A percentile compares a stretch with the other conserved stretches of the same genome.
Evolutionary conservation across 805 yeast genomes (phyloP).

Genomic region (Zygotorulaspora chibaensis): DNA sequence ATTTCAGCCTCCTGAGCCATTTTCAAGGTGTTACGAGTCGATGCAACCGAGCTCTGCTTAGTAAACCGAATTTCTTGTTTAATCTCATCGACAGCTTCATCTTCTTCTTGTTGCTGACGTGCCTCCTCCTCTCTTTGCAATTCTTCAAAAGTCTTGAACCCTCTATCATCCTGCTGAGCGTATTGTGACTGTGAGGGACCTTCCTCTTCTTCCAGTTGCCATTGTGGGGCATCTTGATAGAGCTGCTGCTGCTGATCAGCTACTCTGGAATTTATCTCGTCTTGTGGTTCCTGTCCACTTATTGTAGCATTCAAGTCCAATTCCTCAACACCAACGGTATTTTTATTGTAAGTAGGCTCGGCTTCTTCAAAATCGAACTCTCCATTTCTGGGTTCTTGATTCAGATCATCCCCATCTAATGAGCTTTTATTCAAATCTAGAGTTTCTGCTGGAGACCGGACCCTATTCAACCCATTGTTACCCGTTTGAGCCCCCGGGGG

Average conservation of each 20-base stretch:
- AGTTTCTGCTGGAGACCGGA: constrained; percentile 9
- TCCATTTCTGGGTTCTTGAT: constrained; percentile 13
- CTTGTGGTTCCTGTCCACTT: constrained; percentile 22
- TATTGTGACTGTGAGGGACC: constrained; percentile 10
- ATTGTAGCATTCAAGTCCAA: constrained; percentile 29
- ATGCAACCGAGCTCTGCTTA: constrained; percentile 80
- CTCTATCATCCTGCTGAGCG: constrained; percentile 43
- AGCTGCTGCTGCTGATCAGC: constrained; percentile 20
- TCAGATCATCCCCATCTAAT: constrained; percentile 9
- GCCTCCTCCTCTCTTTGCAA: constrained; percentile 36
- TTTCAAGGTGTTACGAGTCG: constrained; percentile 76
- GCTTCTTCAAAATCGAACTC: constrained; percentile 26
- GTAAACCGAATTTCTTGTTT: constrained; percentile 78
- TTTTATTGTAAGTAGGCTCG: constrained; percentile 4
- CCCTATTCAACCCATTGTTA: not conserved
- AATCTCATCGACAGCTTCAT: constrained; percentile 83
- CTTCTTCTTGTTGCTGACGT: constrained; percentile 52
- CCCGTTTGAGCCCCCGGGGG: not conserved
- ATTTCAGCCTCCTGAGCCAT: constrained; percentile 70
- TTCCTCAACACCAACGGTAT: constrained; percentile 29
- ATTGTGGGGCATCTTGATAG: constrained; percentile 27
- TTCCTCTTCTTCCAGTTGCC: constrained; percentile 24
- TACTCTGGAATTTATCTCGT: constrained; percentile 32
- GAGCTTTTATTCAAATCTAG: constrained; percentile 9
- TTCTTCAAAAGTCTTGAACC: constrained; percentile 34